Evolutionary conservation across 2,329 filamentous ascomycete genomes (phyloP).

Genomic region (Elsinoe arachidis): DNA sequence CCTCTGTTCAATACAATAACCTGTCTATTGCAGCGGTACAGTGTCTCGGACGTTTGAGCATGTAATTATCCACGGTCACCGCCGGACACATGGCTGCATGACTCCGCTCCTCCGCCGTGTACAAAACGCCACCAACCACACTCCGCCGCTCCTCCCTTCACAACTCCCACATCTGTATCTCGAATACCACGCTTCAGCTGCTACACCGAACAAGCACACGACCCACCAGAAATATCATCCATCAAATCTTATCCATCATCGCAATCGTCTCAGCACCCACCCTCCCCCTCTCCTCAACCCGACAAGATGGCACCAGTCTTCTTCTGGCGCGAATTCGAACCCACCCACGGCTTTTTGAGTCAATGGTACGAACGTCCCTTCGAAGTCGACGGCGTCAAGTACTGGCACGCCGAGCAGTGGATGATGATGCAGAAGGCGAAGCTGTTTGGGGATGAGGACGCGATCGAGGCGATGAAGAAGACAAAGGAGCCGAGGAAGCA

Average conservation of each 20-base stretch:
- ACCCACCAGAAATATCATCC: not conserved
- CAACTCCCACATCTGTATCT: not conserved
- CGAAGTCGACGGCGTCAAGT: constrained; percentile 29
- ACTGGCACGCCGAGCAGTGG: constrained; percentile 38
- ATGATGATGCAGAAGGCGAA: constrained; percentile 41
- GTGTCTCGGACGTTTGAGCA: not conserved
- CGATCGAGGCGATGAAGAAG: not conserved
- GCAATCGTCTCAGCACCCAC: not conserved
- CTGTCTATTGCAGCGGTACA: too few relatives aligned
- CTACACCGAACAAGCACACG: not conserved
- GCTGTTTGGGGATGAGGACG: constrained; percentile 33
- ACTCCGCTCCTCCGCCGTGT: not conserved
- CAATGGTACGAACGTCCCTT: constrained; percentile 54
- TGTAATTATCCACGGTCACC: not conserved
- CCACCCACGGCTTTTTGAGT: constrained; percentile 47
- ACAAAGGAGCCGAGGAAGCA: constrained; percentile 25
- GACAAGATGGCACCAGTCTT: constrained; percentile 20
- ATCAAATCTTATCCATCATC: not conserved
- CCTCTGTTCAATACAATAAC: not conserved
- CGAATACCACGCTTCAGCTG: too few relatives aligned
- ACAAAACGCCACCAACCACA: not conserved
- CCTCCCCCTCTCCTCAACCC: not conserved
- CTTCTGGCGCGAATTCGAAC: constrained; percentile 35
- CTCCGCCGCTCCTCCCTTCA: not conserved
- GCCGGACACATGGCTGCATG: not conserved